Evolutionary conservation across 495 filamentous ascomycete species (phyloP), one percentile per base, ranked within the genome.

Genomic region (Aspergillus sparsus): DNA sequence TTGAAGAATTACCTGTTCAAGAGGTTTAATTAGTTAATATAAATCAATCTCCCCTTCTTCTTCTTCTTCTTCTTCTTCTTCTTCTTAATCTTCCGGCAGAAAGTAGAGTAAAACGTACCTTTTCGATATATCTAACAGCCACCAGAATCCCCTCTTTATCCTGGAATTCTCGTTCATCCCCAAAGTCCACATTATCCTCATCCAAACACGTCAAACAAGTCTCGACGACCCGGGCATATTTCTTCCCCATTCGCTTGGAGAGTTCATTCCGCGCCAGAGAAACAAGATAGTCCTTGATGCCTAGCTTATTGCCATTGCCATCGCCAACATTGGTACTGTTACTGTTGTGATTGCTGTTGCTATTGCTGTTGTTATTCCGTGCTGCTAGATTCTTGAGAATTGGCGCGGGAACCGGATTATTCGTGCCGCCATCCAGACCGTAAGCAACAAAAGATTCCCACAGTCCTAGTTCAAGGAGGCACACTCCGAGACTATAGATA

Each of bases 401-500:
- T 35, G 18, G 37, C 15, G 36, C 37, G n/a, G 52, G 16, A 11
- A 12, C 10, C 8, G 37, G 15, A 42, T 42, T 13, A 37, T 27
- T 27, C 21, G 34, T 46, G 41, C 13, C 34, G 9, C n/a, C 41
- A 46, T 46, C 36, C 8, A 42, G 27, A 13, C 31, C 27, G 44
- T 75, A 76, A 37, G 18, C 37, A 10, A 79, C 66, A 55, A 87
- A 80, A 2, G 78, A 77, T 4, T 69, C 61, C 84, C 84, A 87
- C 13, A 88, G 57, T 0, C 83, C 85, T 36, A 89, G 74, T 68
- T 89, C 86, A 1, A 89, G 63, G 0, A 89, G 71, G 57, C 80
- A 80, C 8, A 85, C 81, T 0, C 86, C 85, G 11, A 88, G 73
- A 63, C 82, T 84, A 63, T 88, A 88, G 32, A 88, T 84, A 62